These are phyloP conservation scores for Annulohypoxylon truncatum DNA, from an alignment of 2,329 filamentous ascomycete species.

Conservation along the genomic window DNA sequence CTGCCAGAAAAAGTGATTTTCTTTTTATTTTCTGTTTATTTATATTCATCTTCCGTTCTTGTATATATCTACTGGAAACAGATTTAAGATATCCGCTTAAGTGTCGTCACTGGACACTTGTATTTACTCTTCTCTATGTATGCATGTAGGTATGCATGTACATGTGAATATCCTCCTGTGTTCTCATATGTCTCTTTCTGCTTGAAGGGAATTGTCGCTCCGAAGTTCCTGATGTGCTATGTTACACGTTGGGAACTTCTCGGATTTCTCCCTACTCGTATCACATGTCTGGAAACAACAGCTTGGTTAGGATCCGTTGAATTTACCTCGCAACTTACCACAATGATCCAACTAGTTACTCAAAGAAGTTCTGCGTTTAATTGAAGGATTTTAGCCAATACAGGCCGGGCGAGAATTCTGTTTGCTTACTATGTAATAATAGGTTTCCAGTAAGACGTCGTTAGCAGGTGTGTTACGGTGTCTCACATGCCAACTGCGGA, in stretches of 20 bases:
- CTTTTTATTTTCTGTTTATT: neutral
- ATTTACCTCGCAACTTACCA: neutral
- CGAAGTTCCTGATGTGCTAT: neutral
- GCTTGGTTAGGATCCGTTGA: too few species aligned
- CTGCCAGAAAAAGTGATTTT: neutral
- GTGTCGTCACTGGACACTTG: neutral
- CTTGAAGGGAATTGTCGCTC: neutral
- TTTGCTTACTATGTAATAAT: neutral
- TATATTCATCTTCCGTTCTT: conserved; percentile 9
- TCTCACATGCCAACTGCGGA: neutral
- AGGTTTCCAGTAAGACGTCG: neutral
- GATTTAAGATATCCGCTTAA: conserved; percentile 6
- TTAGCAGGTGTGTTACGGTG: neutral
- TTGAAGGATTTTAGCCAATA: neutral
- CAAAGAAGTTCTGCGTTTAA: neutral
- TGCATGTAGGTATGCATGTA: neutral
- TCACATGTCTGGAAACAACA: neutral
- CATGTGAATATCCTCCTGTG: neutral
- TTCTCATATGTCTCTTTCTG: neutral
- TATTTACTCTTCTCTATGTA: neutral
- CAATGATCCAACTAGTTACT: neutral
- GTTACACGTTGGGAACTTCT: neutral
- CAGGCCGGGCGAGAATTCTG: neutral
- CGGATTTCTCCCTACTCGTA: too few species aligned
- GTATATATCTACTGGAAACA: conserved; percentile 10